Percentiles rank a stretch among this genome's conserved stretches.
phyloP scores from a whole-genome alignment of 225 moss, liverwort and hornwort genomes.

The Pleurozium schreberi region DNA sequence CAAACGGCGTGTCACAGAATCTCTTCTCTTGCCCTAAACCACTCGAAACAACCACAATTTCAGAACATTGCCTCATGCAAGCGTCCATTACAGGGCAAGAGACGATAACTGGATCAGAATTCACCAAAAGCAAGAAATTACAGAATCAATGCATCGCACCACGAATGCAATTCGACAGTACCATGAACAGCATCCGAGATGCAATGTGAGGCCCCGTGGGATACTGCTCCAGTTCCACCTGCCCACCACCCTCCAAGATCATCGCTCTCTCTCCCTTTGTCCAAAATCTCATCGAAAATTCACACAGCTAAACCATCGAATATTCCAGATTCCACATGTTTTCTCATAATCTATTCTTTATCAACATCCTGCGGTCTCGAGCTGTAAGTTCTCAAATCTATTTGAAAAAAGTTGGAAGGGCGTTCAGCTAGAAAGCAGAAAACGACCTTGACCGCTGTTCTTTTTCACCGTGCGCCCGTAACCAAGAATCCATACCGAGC shows the following conservation, averaged over 20 bases:
- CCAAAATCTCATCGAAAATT: neutral
- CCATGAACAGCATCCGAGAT: constrained; percentile 87
- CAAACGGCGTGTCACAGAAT: constrained; percentile 30
- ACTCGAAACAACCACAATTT: constrained; percentile 34
- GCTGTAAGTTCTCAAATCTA: neutral
- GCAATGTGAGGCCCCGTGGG: constrained; percentile 91
- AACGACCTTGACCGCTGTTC: neutral
- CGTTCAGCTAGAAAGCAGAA: neutral
- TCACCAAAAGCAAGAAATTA: neutral
- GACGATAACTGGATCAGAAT: neutral
- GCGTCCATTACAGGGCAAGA: neutral
- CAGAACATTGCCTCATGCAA: neutral
- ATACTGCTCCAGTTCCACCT: constrained; percentile 98
- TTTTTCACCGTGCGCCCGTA: neutral
- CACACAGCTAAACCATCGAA: neutral
- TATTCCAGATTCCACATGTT: neutral
- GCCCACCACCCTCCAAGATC: neutral
- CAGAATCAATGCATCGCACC: neutral
- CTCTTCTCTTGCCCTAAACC: constrained; percentile 29
- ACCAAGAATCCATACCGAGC: neutral
- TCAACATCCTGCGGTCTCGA: neutral
- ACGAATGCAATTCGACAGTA: neutral
- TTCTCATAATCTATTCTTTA: neutral
- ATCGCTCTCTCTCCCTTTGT: neutral
- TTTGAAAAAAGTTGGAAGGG: neutral